These are phyloP conservation scores for Dioscorea alata DNA, from an alignment of 106 monocot species.

Conservation along the genomic window DNA sequence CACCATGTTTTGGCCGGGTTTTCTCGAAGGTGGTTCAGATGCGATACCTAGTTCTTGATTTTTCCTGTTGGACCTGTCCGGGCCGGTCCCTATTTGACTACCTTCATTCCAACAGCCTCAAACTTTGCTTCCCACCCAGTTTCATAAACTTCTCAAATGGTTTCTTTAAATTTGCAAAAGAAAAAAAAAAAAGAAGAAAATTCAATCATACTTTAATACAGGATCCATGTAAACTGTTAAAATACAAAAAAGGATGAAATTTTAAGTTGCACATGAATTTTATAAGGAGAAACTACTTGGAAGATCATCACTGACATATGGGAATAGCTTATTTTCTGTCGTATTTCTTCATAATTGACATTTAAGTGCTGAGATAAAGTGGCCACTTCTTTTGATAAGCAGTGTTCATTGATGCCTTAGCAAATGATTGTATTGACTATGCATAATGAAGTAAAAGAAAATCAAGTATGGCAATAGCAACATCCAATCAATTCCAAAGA, in stretches of 20 bases:
- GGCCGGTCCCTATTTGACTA: too few species aligned
- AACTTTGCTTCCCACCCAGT: slow-evolving; percentile 70
- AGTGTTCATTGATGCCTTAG: slow-evolving; percentile 90
- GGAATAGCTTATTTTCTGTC: slow-evolving; percentile 66
- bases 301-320: too few species aligned
- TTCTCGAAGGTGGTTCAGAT: too few species aligned
- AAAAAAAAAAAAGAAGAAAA: background rate
- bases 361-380: slow-evolving; percentile 96
- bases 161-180: slow-evolving; percentile 84
- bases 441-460: background rate
- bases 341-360: slow-evolving; percentile 94
- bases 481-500: background rate
- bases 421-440: slow-evolving; percentile 88
- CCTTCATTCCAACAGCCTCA: slow-evolving; percentile 88
- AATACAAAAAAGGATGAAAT: too few species aligned
- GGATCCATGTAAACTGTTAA: background rate
- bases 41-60: too few species aligned
- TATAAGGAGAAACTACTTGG: too few species aligned
- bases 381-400: slow-evolving; percentile 94
- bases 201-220: background rate
- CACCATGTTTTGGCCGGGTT: too few species aligned
- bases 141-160: slow-evolving; percentile 93
- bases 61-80: too few species aligned
- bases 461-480: background rate
- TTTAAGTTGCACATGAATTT: too few species aligned